Evolutionary conservation across 768 basidiomycete genomes (phyloP).

Genomic region (Auricularia heimuer): DNA sequence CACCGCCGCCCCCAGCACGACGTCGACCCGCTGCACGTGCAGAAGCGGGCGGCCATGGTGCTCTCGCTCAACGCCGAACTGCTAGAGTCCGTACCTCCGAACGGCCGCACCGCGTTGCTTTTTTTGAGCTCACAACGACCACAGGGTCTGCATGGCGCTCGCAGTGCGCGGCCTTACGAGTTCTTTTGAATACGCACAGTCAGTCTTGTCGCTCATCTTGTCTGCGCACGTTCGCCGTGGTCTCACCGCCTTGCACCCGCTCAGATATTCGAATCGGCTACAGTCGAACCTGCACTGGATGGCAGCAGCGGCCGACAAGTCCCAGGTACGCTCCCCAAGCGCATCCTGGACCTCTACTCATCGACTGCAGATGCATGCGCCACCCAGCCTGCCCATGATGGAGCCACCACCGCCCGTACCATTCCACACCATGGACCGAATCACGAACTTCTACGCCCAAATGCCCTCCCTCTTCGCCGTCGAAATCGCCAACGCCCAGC

Average conservation of each 20-base stretch:
- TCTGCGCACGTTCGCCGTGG: neutral
- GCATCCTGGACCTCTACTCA: conserved; percentile 4
- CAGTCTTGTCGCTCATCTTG: conserved; percentile 18
- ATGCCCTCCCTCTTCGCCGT: conserved; percentile 54
- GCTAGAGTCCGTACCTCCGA: conserved; percentile 39
- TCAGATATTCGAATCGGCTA: conserved; percentile 45
- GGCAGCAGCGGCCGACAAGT: conserved; percentile 55
- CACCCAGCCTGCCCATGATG: conserved; percentile 41
- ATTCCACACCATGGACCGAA: conserved; percentile 44
- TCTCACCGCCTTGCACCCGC: conserved; percentile 17
- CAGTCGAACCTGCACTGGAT: conserved; percentile 67
- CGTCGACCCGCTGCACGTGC: neutral
- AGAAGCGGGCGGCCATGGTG: conserved; percentile 35
- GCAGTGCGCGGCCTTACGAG: conserved; percentile 40
- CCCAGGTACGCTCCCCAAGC: conserved; percentile 20
- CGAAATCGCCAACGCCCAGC: conserved; percentile 37
- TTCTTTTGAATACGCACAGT: conserved; percentile 44
- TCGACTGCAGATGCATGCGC: conserved; percentile 16
- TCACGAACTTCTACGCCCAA: conserved; percentile 54
- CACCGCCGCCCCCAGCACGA: neutral
- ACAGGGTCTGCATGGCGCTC: conserved; percentile 52
- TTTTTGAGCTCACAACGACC: neutral
- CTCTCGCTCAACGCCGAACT: conserved; percentile 63
- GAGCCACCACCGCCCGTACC: conserved; percentile 34
- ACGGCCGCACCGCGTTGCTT: conserved; percentile 7